A percentile compares a stretch with the other conserved stretches of the same genome.
Evolutionary conservation across 192 early-diverging fungal species (phyloP).

Genomic region (Backusella australiensis): DNA sequence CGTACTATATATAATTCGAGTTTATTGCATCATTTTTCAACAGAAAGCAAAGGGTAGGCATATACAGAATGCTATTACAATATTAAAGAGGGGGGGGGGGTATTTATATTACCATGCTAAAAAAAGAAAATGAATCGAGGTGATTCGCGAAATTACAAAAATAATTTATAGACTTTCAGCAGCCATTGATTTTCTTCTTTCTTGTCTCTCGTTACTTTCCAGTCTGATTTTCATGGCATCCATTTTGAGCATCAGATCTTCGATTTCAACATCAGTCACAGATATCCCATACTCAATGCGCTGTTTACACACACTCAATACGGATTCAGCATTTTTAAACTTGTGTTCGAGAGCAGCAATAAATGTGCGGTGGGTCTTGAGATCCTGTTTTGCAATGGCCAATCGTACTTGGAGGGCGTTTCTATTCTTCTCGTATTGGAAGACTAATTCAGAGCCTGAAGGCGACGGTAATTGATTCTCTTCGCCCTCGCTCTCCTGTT

Average conservation of each 20-base stretch:
- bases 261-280: constrained; percentile 17
- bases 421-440: constrained; percentile 16
- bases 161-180: neutral
- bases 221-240: constrained; percentile 18
- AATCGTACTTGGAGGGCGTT: neutral
- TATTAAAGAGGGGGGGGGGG: neutral
- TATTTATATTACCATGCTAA: neutral
- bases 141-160: neutral
- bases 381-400: neutral
- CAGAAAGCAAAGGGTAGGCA: neutral
- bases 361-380: neutral
- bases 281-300: neutral
- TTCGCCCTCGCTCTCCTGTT: neutral
- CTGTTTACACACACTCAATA: neutral
- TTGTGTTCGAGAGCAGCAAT: constrained; percentile 1
- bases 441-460: neutral
- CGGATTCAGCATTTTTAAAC: neutral
- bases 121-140: neutral
- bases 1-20: neutral
- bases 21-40: neutral
- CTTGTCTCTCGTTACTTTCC: neutral
- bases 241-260: constrained; percentile 17
- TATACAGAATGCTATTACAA: neutral
- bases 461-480: neutral
- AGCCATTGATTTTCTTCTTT: neutral